Base-by-base conservation (phyloP, 2,329 filamentous ascomycete genomes). In the Fusarium palustre region DNA sequence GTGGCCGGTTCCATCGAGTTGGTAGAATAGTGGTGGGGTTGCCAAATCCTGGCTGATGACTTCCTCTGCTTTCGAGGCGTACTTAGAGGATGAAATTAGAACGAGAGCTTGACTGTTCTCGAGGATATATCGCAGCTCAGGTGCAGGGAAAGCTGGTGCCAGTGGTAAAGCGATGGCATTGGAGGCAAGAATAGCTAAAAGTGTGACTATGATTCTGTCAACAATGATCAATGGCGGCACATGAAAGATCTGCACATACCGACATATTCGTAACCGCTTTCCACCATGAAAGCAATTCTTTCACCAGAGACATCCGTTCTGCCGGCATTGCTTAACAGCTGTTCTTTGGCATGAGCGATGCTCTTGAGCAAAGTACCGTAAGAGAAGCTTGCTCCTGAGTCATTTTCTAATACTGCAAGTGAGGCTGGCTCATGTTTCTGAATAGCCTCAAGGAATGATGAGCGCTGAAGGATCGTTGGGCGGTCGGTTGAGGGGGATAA, bases 181-280 rank as follows among this genome's bases (percentile, higher is more conserved):
- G 60, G 90, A 90, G 1, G 92, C 93, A 49, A 99, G 85, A 69
- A 97, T 91, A 25, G 94, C 91, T 38, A 99, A 87, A 12, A 97
- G 87, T 7, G 93, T 97, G 69, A 98, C 96, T 97, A 5, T 3
- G 0, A 6, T 15, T 0, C 1, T 3, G 3, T 55, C 2, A 55
- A 42, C 2, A 0, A 9, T 7, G 13, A 25, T 36, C 1, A 9
- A 11, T 18, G 7, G 5, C 2, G n/a, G 2, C 0, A 18, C 5
- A 7, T 15, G 0, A 7, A 7, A 13, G 0, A 2, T 7, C 1
- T 3, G n/a, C n/a, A 24, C 84, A 79, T 89, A 97, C 95, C 95
- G 82, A 97, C 91, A 88, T 97, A 98, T 82, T 98, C 94, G 82
- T 97, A 98, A 80, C 94, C 91, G 80, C 97, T 98, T 84, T 97